Base-by-base conservation (phyloP, 2,329 filamentous ascomycete genomes). In the Claviceps sp. region DNA sequence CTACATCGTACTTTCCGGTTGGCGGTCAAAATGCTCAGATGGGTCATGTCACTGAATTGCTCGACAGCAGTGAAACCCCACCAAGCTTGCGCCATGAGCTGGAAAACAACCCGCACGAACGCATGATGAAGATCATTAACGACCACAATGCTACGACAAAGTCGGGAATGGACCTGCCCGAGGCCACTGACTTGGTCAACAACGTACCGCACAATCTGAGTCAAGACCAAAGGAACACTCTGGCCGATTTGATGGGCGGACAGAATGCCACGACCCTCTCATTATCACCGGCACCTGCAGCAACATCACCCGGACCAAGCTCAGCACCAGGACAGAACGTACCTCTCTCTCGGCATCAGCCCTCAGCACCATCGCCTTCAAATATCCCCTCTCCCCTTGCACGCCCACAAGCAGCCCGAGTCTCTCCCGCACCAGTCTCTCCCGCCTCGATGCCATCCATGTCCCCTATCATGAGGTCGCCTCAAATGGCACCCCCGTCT, bases 61-160 rank as follows among this genome's bases (percentile, higher is more conserved):
- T 77, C 38, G 80, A 84, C 52, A 68, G 68, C 1, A 71, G 72
- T 3, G 71, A 77, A 22, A 68, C 73, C 2, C 71, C 76, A 0
- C 68, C 75, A 1, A 77, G 68, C 50, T 67, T 81, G 2, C 74
- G 77, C 29, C 72, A 77, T 37, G 77, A 82, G 59, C 70, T 80
- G 5, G 73, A 78, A 61, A 65, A 68, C n/a, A 77, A 77, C 52
- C 77, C 77, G 0, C 78, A 78, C 52, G 77, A 80, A 59, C 73
- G 74, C 49, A 81, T 82, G 74, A 80, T 83, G 75, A 79, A 75
- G 59, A 74, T 84, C 36, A 83, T 83, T 62, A 77, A 82, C 53
- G 78, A 80, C 54, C 77, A 80, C 55, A 83, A 83, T 55, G 78
- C 78, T 20, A 72, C 66, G 55, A 78, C 71, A 55, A 64, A 66